phyloP scores from a whole-genome alignment of 2,329 filamentous ascomycete species.

The Colletotrichum sansevieriae region DNA sequence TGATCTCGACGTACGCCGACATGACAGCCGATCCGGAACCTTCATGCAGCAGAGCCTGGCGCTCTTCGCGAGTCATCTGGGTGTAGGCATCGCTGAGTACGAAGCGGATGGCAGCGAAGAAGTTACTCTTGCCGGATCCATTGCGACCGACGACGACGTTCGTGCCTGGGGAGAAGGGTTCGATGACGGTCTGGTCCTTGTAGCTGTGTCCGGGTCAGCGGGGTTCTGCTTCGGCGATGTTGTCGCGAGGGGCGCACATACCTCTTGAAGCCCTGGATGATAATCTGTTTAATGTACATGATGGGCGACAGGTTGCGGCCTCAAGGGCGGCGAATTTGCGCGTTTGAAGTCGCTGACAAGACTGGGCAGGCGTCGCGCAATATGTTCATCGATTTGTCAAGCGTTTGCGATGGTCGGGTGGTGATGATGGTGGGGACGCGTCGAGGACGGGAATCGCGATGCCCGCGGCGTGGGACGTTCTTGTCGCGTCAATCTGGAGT shows the following conservation, averaged over 20 bases:
- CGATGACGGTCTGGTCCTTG: constrained; percentile 99
- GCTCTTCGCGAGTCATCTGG: constrained; percentile 94
- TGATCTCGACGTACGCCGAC: constrained; percentile 99
- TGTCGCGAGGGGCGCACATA: constrained; percentile 65
- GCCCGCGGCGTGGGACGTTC: constrained; percentile 28
- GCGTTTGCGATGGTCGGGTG: constrained; percentile 24
- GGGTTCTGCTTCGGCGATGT: constrained; percentile 44
- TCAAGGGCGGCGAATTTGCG: constrained; percentile 37
- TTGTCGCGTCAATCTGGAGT: constrained; percentile 33
- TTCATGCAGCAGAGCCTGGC: constrained; percentile 96
- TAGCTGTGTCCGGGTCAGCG: constrained; percentile 71
- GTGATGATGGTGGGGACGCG: constrained; percentile 42
- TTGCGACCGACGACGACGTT: constrained; percentile 99
- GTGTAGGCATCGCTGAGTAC: constrained; percentile 98
- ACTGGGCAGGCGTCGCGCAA: constrained; percentile 24
- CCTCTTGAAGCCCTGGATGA: constrained; percentile 99
- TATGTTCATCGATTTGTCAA: constrained; percentile 37
- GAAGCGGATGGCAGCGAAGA: constrained; percentile 98
- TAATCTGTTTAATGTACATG: constrained; percentile 99
- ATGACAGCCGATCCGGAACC: constrained; percentile 97
- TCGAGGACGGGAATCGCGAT: constrained; percentile 34
- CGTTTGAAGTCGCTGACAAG: constrained; percentile 32
- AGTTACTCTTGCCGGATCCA: constrained; percentile 99
- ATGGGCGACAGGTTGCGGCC: constrained; percentile 46
- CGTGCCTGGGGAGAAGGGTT: constrained; percentile 96